Percentiles rank a stretch among this genome's conserved stretches.
Evolutionary conservation across 164 flowering plant species (phyloP).

Genomic region (Cinnamomum micranthum): DNA sequence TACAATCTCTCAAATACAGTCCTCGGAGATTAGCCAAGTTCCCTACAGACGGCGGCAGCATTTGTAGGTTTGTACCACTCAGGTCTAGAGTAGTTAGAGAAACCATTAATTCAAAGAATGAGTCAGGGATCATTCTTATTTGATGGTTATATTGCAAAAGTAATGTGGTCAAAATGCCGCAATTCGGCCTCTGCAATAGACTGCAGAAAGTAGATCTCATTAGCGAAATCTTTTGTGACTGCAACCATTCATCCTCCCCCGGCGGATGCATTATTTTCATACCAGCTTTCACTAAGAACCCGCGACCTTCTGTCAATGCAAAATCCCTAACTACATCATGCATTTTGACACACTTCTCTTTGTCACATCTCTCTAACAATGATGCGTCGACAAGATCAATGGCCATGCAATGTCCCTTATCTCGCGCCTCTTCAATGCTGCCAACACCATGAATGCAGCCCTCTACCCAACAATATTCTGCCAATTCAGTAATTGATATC

Average conservation of each 20-base stretch:
- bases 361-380: conserved; percentile 5
- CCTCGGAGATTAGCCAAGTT: conserved; percentile 12
- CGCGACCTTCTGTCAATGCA: conserved; percentile 7
- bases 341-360: conserved; percentile 22
- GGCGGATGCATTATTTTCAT: conserved; percentile 2
- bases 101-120: conserved; percentile 22
- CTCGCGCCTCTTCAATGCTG: conserved; percentile 6
- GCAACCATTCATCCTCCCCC: conserved; percentile 3
- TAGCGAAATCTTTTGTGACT: conserved; percentile 10
- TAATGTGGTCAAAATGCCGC: conserved; percentile 16
- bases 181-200: conserved; percentile 5
- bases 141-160: conserved; percentile 8
- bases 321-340: conserved; percentile 37
- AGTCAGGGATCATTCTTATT: conserved; percentile 1
- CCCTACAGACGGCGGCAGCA: conserved; percentile 22
- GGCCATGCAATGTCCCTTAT: conserved; percentile 19
- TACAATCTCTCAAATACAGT: not conserved
- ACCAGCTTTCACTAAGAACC: conserved; percentile 19
- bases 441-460: conserved; percentile 15
- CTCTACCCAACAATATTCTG: conserved; percentile 12
- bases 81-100: conserved; percentile 22
- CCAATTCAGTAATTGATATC: conserved; percentile 8
- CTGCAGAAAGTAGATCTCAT: conserved; percentile 9
- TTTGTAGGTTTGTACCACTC: conserved; percentile 2
- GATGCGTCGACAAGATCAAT: conserved; percentile 15